Evolutionary conservation across 2,329 filamentous ascomycete species (phyloP), one percentile per base, ranked within the genome.

Genomic region (Calonectria leucothoes): DNA sequence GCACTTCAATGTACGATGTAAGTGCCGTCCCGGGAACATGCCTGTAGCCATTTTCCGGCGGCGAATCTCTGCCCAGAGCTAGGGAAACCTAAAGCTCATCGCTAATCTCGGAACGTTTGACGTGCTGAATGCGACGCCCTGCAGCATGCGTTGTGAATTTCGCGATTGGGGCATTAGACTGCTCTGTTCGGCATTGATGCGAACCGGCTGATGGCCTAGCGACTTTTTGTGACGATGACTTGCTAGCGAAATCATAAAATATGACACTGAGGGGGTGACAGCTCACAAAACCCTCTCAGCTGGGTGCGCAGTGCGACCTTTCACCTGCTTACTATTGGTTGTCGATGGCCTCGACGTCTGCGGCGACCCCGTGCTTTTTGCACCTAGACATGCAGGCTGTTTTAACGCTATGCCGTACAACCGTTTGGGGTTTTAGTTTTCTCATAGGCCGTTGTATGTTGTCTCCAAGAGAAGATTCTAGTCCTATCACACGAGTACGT

Each of bases 81-180:
- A 27, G 31, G 52, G 33, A 27, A 59, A 55, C 23, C 57, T 31
- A 52, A 63, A 35, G 45, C n/a, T 25, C 35, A 49, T 72, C 70
- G 70, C 70, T 63, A 72, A 72, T 72, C 70, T 72, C 57, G 59
- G 70, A 31, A 25, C 57, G 55, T 49, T 59, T 59, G 45, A 35
- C 70, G 57, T 66, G 55, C 59, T 64, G 59, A 49, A 66, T 65
- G 61, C 65, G 31, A 59, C 59, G 59, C 48, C 66, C 70, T 63
- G 66, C 65, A 69, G 57, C 61, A 39, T 39, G 25, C 23, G 17
- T 35, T 37, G 25, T 23, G 51, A 42, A 71, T 66, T 35, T 25
- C 25, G 57, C 59, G 51, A 66, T 70, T 70, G 59, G 68, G 64
- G 37, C 31, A 25, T 25, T 39, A 31, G 39, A 11, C 11, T 45